Evolutionary conservation across 495 filamentous ascomycete species (phyloP).

Genomic region (Podospora sp.): DNA sequence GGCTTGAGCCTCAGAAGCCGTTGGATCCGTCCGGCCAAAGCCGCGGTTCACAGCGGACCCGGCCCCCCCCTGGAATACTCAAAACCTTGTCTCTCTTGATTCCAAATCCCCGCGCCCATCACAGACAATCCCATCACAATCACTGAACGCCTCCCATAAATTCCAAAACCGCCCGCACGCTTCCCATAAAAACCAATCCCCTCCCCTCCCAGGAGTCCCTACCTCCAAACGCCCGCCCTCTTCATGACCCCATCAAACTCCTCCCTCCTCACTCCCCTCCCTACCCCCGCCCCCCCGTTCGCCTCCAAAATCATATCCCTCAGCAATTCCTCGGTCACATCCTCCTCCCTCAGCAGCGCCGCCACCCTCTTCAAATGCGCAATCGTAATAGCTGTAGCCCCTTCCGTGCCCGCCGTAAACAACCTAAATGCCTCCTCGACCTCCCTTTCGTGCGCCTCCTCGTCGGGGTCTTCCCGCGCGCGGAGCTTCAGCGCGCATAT

Average conservation of each 20-base stretch:
- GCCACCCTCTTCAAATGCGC: slow-evolving; percentile 77
- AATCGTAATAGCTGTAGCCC: slow-evolving; percentile 65
- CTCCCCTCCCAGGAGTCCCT: not conserved
- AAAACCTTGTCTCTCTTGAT: not conserved
- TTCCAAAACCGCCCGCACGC: no score
- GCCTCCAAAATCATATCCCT: slow-evolving; percentile 93
- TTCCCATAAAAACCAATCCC: no score
- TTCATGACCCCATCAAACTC: slow-evolving; percentile 88
- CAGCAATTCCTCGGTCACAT: slow-evolving; percentile 77
- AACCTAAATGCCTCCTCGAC: slow-evolving; percentile 77
- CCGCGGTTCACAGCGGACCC: no score
- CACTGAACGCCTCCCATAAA: not conserved
- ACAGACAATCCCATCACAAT: not conserved
- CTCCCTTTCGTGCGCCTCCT: slow-evolving; percentile 59
- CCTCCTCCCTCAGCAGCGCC: slow-evolving; percentile 78
- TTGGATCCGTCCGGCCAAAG: not conserved
- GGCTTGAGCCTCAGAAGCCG: not conserved
- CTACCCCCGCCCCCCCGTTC: slow-evolving; percentile 75
- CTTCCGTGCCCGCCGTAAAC: slow-evolving; percentile 55
- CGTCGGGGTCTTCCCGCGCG: slow-evolving; percentile 55
- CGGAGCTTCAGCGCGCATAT: slow-evolving; percentile 84
- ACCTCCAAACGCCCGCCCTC: slow-evolving; percentile 77
- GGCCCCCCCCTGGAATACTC: not conserved
- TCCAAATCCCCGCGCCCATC: no score
- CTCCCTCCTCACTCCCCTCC: slow-evolving; percentile 69